Evolutionary conservation across 805 yeast species (phyloP).

Genomic region (Wickerhamomyces strasburgensis): DNA sequence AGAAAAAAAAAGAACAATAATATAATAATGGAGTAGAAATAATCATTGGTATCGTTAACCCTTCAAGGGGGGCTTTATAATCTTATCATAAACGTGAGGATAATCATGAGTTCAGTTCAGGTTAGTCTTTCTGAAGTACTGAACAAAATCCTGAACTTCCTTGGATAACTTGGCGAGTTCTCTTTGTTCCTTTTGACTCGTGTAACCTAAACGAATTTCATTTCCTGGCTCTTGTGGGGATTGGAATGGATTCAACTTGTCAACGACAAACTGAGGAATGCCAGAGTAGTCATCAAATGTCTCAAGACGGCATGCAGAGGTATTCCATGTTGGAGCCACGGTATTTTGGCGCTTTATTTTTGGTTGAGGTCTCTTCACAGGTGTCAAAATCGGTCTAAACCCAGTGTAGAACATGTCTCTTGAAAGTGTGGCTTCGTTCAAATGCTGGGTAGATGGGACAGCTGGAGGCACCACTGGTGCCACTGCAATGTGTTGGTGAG

Average conservation of each 20-base stretch:
- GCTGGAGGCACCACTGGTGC: slow-evolving; percentile 14
- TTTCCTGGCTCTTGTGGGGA: slow-evolving; percentile 21
- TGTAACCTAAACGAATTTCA: slow-evolving; percentile 22
- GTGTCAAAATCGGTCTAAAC: slow-evolving; percentile 23
- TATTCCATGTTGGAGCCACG: slow-evolving; percentile 23
- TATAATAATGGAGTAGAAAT: not conserved
- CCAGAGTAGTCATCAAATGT: slow-evolving; percentile 22
- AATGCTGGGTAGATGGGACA: slow-evolving; percentile 23
- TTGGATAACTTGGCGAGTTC: slow-evolving; percentile 19
- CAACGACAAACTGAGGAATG: slow-evolving; percentile 25
- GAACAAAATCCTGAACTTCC: slow-evolving; percentile 21
- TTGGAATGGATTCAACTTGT: slow-evolving; percentile 21
- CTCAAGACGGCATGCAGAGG: slow-evolving; percentile 21
- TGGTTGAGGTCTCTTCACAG: slow-evolving; percentile 19
- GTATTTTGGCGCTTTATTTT: slow-evolving; percentile 17
- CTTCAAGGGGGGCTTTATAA: not conserved
- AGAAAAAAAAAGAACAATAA: not conserved
- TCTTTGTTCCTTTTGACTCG: slow-evolving; percentile 20
- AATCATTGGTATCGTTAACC: not conserved
- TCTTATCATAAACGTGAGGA: not conserved
- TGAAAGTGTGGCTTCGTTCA: slow-evolving; percentile 17
- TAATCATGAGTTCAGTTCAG: not conserved
- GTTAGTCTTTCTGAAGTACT: slow-evolving; percentile 14
- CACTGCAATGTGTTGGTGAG: not conserved
- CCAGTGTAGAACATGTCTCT: slow-evolving; percentile 22